A percentile compares a stretch with the other conserved stretches of the same genome.
phyloP scores from a whole-genome alignment of 306 rosid genomes.

The Purshia tridentata region DNA sequence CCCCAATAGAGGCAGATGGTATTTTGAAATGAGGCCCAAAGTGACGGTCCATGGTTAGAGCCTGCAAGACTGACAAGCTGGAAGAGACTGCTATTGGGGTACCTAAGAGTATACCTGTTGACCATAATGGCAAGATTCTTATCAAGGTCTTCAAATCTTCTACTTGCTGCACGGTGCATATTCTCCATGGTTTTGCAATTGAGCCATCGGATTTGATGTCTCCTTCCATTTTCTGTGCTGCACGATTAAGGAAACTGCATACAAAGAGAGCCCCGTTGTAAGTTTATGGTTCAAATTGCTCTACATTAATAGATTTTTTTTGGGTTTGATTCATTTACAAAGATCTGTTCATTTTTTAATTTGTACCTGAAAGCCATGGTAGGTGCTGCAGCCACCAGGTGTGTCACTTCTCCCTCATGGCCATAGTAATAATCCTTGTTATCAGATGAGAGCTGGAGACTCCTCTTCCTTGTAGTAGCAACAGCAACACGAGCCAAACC shows the following conservation, averaged over 20 bases:
- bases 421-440: constrained; percentile 25
- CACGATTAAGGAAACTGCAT: constrained; percentile 49
- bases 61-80: constrained; percentile 58
- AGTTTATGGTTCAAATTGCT: background rate
- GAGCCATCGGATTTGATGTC: constrained; percentile 42
- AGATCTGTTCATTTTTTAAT: too few relatives aligned
- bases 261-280: too few relatives aligned
- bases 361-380: constrained; percentile 44
- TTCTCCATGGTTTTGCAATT: constrained; percentile 51
- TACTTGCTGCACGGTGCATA: constrained; percentile 59
- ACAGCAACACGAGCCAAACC: constrained; percentile 37
- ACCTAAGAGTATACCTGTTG: constrained; percentile 40
- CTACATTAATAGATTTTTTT: too few relatives aligned
- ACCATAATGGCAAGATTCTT: constrained; percentile 53
- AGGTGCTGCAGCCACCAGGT: constrained; percentile 12
- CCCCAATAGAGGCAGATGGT: constrained; percentile 46
- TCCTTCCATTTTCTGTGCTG: constrained; percentile 50
- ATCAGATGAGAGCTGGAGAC: constrained; percentile 20
- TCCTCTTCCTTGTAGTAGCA: constrained; percentile 38
- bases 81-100: constrained; percentile 44
- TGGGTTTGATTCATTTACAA: too few relatives aligned
- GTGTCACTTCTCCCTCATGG: background rate
- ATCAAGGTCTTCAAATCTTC: constrained; percentile 50
- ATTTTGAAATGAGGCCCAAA: constrained; percentile 49
- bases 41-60: constrained; percentile 54